phyloP scores from a whole-genome alignment of 768 basidiomycete species.

The Amanita inopinata region DNA sequence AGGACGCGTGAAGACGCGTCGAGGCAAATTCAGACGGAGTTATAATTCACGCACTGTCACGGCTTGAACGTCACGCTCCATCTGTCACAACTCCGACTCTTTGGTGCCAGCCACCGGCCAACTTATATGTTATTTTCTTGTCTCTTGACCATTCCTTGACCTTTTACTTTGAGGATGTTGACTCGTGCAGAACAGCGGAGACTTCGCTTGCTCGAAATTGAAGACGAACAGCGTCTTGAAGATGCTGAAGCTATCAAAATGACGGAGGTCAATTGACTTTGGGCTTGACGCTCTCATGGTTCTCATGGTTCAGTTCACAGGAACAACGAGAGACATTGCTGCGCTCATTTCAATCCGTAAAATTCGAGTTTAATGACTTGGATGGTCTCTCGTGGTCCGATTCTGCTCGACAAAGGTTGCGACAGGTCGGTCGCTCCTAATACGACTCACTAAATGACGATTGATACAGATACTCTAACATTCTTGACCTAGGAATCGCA shows the following conservation, averaged over 20 bases:
- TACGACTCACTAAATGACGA: neutral
- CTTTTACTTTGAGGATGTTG: slow-evolving; percentile 3
- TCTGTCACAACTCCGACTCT: neutral
- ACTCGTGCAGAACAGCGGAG: slow-evolving; percentile 38
- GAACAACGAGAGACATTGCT: slow-evolving; percentile 31
- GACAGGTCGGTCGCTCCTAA: slow-evolving; percentile 15
- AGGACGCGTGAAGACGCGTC: slow-evolving; percentile 19
- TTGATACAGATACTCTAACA: neutral
- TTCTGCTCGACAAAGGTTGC: slow-evolving; percentile 21
- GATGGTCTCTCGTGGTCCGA: slow-evolving; percentile 47
- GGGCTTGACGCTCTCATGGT: neutral
- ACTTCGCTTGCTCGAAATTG: slow-evolving; percentile 35
- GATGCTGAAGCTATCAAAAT: slow-evolving; percentile 48
- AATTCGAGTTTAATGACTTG: slow-evolving; percentile 52
- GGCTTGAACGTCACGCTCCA: slow-evolving; percentile 13
- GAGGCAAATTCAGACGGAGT: slow-evolving; percentile 24
- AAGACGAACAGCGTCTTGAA: slow-evolving; percentile 42
- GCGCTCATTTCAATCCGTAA: slow-evolving; percentile 42
- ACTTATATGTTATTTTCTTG: slow-evolving; percentile 1
- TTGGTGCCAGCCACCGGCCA: slow-evolving; percentile 2
- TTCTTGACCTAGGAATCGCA: neutral
- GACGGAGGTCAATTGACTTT: slow-evolving; percentile 36
- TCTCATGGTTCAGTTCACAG: slow-evolving; percentile 15
- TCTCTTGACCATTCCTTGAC: neutral
- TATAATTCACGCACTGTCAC: slow-evolving; percentile 16